Base-by-base conservation (phyloP, 2,329 filamentous ascomycete genomes). In the Knufia fluminis region DNA sequence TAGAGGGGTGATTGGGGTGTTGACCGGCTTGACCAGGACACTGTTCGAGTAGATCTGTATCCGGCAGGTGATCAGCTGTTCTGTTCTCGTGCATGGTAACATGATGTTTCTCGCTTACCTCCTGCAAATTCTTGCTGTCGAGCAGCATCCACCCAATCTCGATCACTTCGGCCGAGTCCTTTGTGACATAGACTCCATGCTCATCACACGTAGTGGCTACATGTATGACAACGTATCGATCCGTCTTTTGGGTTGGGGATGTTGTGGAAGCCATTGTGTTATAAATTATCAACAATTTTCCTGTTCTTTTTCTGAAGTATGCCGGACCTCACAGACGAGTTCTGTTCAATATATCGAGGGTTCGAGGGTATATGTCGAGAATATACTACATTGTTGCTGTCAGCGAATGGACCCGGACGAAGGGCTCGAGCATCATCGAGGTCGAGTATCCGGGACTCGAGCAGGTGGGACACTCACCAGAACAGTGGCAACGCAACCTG, bases 131-230 rank as follows among this genome's bases (percentile, higher is more conserved):
- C 73, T 91, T 92, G 58, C 88, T 85, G 67, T 96, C 90, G 56
- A 96, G 77, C 63, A 98, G 73, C 65, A 97, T 95, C 92, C 92
- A 98, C 57, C 91, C 92, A 66, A 98, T 79, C 78, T 98, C 92
- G 69, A 98, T 98, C 59, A 98, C 92, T 74, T 98, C 92, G 55
- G 92, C 92, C 52, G 92, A 97, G 71, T 98, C 92, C 72, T 97
- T 97, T 53, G 92, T 98, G 52, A 98, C 92, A 70, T 98, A 98
- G 58, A 98, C 92, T 56, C 92, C 92, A 71, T 98, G 92, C 70
- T 98, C 92, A 69, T 98, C 92, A 72, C 92, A 98, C 60, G 92
- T 98, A 31, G 92, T 98, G 57, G 92, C 92, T 64, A 97, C 91
- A 71, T 98, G 92, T 68, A 97, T 95, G 64, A 98, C 87, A 59